Evolutionary conservation across 208 protist species (phyloP).

Genomic region (Wallacemonas collosoma): DNA sequence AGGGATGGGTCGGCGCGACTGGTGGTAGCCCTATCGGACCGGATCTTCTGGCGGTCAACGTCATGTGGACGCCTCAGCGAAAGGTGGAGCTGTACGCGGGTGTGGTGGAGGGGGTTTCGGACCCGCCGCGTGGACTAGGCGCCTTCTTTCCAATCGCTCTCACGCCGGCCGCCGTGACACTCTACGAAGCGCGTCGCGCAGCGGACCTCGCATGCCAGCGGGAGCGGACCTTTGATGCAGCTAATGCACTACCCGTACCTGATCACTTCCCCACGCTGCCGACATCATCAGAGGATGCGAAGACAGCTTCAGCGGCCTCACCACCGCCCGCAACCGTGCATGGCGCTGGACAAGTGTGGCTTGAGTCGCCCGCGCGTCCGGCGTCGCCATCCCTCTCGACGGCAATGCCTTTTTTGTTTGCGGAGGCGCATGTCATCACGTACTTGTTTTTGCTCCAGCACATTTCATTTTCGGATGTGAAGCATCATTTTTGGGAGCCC

Average conservation of each 20-base stretch:
- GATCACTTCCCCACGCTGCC: conserved; percentile 9
- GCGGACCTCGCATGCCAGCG: background rate
- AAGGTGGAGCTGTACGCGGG: conserved; percentile 9
- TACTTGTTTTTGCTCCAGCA: conserved; percentile 74
- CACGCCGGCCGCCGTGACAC: background rate
- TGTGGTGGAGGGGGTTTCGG: background rate
- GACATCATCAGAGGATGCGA: background rate
- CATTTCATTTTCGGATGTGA: conserved; percentile 56
- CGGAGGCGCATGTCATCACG: conserved; percentile 32
- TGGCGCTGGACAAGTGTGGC: conserved; percentile 1
- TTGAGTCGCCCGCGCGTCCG: background rate
- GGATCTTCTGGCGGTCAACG: conserved; percentile 9
- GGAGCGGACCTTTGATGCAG: background rate
- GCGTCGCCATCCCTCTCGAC: conserved; percentile 7
- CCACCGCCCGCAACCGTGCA: background rate
- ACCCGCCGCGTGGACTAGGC: conserved; percentile 3
- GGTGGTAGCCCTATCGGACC: conserved; percentile 6
- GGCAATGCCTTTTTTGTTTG: conserved; percentile 34
- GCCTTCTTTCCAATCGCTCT: conserved; percentile 10
- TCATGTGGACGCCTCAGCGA: conserved; percentile 9
- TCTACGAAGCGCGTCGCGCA: background rate
- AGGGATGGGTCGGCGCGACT: background rate
- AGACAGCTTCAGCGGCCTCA: background rate
- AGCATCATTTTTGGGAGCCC: conserved; percentile 40
- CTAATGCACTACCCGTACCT: conserved; percentile 1